phyloP scores from a whole-genome alignment of 176 grass and related monocot genomes.

The Secale cereale region DNA sequence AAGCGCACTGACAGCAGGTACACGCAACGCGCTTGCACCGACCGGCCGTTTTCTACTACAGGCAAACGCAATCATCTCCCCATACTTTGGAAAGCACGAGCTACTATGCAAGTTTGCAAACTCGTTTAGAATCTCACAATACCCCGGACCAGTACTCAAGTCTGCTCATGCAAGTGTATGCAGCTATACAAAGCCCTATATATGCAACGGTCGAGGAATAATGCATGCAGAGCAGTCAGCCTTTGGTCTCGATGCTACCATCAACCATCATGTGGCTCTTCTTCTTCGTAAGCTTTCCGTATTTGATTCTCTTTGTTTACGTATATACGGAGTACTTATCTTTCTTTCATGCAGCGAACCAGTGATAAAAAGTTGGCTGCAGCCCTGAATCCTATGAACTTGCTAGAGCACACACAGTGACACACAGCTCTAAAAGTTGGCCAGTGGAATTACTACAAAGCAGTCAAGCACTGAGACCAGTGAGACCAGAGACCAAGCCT shows the following conservation, averaged over 20 bases:
- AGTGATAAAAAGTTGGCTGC: not conserved
- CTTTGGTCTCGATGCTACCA: constrained; percentile 15
- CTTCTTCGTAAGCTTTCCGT: not conserved
- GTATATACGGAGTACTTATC: too few relatives aligned
- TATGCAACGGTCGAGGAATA: not conserved
- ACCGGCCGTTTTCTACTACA: constrained; percentile 13
- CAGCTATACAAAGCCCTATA: not conserved
- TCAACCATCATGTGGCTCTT: constrained; percentile 16
- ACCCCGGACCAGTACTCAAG: constrained; percentile 27
- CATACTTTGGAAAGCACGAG: not conserved
- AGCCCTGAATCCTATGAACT: not conserved
- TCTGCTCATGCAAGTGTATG: constrained; percentile 13
- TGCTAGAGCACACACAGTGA: not conserved
- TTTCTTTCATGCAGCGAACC: not conserved
- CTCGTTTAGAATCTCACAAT: constrained; percentile 10
- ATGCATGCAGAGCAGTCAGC: not conserved
- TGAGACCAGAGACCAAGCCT: not conserved
- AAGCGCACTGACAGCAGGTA: constrained; percentile 1
- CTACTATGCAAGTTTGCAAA: not conserved
- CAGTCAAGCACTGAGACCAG: not conserved
- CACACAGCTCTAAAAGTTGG: too few relatives aligned
- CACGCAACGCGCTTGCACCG: not conserved
- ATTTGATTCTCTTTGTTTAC: not conserved
- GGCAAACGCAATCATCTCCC: constrained; percentile 15
- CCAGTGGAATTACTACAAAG: too few relatives aligned